Evolutionary conservation across 345 rosid genomes (phyloP), one percentile per base, ranked within the genome.

Genomic region (Triadica sebifera): DNA sequence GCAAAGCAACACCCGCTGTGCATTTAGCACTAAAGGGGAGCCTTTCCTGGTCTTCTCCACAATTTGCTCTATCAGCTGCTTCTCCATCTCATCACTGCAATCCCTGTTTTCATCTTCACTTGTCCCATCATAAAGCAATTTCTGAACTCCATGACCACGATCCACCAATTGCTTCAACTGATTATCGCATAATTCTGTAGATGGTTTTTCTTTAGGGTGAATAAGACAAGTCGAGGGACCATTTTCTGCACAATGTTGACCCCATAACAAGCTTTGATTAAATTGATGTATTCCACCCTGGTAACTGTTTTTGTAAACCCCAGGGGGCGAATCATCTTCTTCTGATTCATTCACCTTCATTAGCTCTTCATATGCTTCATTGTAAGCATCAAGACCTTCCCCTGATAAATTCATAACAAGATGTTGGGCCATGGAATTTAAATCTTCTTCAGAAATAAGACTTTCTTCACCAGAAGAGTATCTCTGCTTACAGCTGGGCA

Each of bases 11-110:
- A 84, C 39, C n/a, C 78, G 85, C 77, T 87, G 95, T 61, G 95
- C 98, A 76, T 91, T 89, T 68, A 89, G 41, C 80, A 92, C 80
- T 38, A 72, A 90, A 13, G 95, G 94, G 65, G 91, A 86, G 24
- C 95, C 95, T 85, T 84, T 87, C 85, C 84, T 94, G 65, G 90
- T 87, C 81, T 87, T 87, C 86, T 94, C 97, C 66, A 92, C 89
- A 77, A 92, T 88, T 78, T 91, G 95, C 80, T 89, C 81, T 69
- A 94, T 94, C 79, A 94, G 68, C 65, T 80, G 84, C 84, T 84
- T 87, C 87, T 88, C 92, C 79, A 84, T 80, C 74, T 91, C 95
- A 68, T 77, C 90, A 65, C 85, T 88, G 20, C 74, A 77, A 58
- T 86, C 85, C 12, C 90, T 86, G 65, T 73, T 74, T 68, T 88